Conservation (phyloP, 768 basidiomycete species). For the Tephrocybe rancida region DNA sequence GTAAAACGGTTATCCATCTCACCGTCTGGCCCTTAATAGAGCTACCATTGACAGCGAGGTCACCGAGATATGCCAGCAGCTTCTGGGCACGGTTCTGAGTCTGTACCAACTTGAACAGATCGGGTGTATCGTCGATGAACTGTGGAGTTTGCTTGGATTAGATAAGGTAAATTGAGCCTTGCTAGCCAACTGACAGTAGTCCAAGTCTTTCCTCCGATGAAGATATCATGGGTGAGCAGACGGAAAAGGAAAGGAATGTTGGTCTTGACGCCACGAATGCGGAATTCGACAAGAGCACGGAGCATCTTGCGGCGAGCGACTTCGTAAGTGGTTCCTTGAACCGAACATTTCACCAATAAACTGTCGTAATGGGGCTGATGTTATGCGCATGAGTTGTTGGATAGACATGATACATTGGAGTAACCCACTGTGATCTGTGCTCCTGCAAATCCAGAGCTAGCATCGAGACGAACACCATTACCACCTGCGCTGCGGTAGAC, state of each 20-base stretch:
- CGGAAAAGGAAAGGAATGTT: constrained; percentile 99
- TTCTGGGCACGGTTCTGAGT: constrained; percentile 99
- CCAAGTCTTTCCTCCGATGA: constrained; percentile 97
- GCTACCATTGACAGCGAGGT: constrained; percentile 96
- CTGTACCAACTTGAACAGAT: constrained; percentile 97
- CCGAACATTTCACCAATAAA: constrained; percentile 93
- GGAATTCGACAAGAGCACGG: constrained; percentile 98
- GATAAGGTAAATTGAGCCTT: neutral
- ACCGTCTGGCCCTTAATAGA: constrained; percentile 93
- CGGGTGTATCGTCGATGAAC: constrained; percentile 99
- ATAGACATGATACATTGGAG: neutral
- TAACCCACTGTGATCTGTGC: constrained; percentile 89
- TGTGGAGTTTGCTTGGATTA: constrained; percentile 26
- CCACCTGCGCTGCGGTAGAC: constrained; percentile 99
- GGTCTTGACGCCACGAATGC: constrained; percentile 99
- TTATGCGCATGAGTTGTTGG: neutral
- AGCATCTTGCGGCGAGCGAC: constrained; percentile 99
- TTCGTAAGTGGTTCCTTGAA: constrained; percentile 97
- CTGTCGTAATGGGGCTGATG: constrained; percentile 95
- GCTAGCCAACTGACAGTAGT: constrained; percentile 57
- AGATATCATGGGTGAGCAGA: constrained; percentile 93
- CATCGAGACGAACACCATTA: constrained; percentile 96
- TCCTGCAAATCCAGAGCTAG: constrained; percentile 96
- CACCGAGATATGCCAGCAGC: constrained; percentile 93
- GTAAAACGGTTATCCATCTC: constrained; percentile 10